These are phyloP conservation scores for Rhododendron henanense DNA, from an alignment of 148 eudicot species.

Conservation along the genomic window DNA sequence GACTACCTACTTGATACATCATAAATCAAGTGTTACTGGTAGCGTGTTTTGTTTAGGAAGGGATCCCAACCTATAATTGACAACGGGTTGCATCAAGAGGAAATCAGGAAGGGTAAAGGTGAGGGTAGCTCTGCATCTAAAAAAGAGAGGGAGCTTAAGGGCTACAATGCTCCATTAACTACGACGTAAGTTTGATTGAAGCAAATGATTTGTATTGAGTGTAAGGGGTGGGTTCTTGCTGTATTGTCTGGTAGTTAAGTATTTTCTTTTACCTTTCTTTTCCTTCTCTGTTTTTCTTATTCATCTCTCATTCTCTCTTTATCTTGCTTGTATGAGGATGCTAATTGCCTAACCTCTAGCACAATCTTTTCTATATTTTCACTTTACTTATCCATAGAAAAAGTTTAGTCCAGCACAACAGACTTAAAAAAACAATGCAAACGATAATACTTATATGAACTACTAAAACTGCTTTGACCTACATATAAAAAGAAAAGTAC, in stretches of 20 bases:
- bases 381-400: neutral
- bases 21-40: neutral
- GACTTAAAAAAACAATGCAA: neutral
- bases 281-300: neutral
- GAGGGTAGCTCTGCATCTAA: neutral
- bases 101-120: neutral
- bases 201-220: neutral
- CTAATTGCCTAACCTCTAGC: neutral
- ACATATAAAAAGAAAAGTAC: slow-evolving; percentile 24
- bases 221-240: neutral
- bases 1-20: neutral
- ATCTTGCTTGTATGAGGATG: neutral
- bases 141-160: neutral
- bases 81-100: neutral
- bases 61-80: neutral
- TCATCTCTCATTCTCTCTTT: neutral
- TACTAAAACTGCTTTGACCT: neutral
- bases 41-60: neutral
- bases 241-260: neutral
- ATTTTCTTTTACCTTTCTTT: neutral
- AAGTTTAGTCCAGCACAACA: neutral
- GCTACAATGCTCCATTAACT: neutral
- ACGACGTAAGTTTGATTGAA: neutral
- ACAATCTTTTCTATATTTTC: neutral
- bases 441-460: too few relatives aligned